Evolutionary conservation across 148 eudicot genomes (phyloP), one percentile per base, ranked within the genome.

Genomic region (Camellia japonica): DNA sequence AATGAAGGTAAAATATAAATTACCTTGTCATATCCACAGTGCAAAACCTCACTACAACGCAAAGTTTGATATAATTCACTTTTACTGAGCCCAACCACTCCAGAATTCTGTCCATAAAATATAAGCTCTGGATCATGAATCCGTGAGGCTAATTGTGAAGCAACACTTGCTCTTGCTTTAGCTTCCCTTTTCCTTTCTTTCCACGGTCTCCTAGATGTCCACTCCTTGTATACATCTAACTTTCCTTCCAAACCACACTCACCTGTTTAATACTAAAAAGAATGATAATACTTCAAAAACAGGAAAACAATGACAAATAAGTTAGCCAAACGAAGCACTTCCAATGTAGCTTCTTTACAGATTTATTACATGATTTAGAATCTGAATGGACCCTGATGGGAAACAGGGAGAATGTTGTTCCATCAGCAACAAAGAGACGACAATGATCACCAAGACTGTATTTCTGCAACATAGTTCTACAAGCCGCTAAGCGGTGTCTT

Each of bases 361-460:
- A 55, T 65, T 7, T 58, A 83, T 85, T 87, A 91, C 94, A 73
- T 75, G 78, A 62, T 76, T 82, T 78, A 54, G 83, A 79, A 38
- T 74, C 81, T 52, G 83, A 58, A 76, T 72, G 67, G 78, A 43
- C 85, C 82, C 84, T 83, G 80, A 78, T 38, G 42, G 98, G 97
- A 70, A 75, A 55, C 69, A 94, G 80, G 83, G 94, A 88, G 80
- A 97, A 97, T 47, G 86, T 81, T 58, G 93, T 84, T 80, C 99
- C 99, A 80, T 97, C 97, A 62, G 99, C 97, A 88, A 92, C 99
- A 88, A 97, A 94, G 76, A 94, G 98, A 72, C 99, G 94, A 65
- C 98, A 94, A 70, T 70, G 94, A 83, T 92, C 92, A 42, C 94
- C 93, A 67, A 92, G 81, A 82, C 82, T 84, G 71, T 96, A 96